Conservation (phyloP, 2,329 filamentous ascomycete genomes). For the Raffaelea ambrosiae region DNA sequence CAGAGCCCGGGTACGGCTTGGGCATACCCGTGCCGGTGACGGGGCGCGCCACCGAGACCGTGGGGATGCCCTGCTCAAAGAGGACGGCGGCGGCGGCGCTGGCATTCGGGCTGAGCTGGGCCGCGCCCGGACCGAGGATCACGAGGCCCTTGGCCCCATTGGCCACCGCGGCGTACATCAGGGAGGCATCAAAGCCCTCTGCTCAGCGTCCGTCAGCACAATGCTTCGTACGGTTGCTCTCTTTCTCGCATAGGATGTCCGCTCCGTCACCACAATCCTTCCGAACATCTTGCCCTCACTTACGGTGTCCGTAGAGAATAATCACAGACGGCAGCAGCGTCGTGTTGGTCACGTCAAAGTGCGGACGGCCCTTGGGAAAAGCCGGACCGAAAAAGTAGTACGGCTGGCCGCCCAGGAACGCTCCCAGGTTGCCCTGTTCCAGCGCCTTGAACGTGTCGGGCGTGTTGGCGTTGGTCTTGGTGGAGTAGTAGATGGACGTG, state of each 20-base stretch:
- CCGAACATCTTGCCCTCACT: slow-evolving; percentile 9
- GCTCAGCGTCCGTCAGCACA: slow-evolving; percentile 18
- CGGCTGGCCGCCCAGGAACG: slow-evolving; percentile 48
- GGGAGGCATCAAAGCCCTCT: slow-evolving; percentile 37
- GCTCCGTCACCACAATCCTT: too few relatives aligned
- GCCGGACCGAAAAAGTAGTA: slow-evolving; percentile 50
- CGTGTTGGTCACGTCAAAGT: slow-evolving; percentile 29
- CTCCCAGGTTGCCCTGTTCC: slow-evolving; percentile 49
- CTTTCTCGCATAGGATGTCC: too few relatives aligned
- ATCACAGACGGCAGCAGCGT: slow-evolving; percentile 42
- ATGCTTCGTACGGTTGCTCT: too few relatives aligned
- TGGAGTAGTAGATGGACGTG: slow-evolving; percentile 47
- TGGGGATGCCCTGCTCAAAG: slow-evolving; percentile 18
- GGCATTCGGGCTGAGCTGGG: slow-evolving; percentile 19
- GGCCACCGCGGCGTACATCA: slow-evolving; percentile 37
- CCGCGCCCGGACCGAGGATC: slow-evolving; percentile 22
- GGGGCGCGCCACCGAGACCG: slow-evolving; percentile 19
- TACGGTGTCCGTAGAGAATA: slow-evolving; percentile 44
- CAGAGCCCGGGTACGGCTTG: slow-evolving; percentile 18
- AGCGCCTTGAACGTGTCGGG: slow-evolving; percentile 52
- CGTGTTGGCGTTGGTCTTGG: slow-evolving; percentile 54
- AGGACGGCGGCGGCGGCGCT: slow-evolving; percentile 18
- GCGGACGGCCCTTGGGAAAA: slow-evolving; percentile 34
- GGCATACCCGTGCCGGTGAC: slow-evolving; percentile 38
- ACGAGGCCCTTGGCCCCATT: slow-evolving; percentile 33